phyloP scores from a whole-genome alignment of 2,329 filamentous ascomycete species.

The Clarireedia paspali region DNA sequence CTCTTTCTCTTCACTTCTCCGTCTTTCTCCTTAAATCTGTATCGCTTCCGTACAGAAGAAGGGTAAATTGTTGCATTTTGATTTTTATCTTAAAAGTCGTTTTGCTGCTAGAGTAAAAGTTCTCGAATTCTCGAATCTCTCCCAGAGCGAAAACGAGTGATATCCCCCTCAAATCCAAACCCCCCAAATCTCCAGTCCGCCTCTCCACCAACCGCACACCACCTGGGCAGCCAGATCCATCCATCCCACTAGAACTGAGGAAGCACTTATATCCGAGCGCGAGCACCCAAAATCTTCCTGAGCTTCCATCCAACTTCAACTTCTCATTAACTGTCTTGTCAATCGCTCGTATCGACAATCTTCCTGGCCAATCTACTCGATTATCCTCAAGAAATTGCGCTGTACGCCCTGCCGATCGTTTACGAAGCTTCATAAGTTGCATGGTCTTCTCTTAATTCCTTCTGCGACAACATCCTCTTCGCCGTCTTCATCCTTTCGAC shows the following conservation, averaged over 20 bases:
- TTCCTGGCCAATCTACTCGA: slow-evolving; percentile 6
- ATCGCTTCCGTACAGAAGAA: too few species aligned
- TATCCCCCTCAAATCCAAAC: too few species aligned
- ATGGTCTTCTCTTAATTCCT: slow-evolving; percentile 13
- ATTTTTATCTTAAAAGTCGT: too few species aligned
- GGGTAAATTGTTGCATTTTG: too few species aligned
- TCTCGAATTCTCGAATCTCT: too few species aligned
- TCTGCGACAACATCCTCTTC: slow-evolving; percentile 3
- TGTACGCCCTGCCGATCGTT: neutral
- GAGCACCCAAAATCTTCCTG: neutral
- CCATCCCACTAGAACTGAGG: neutral
- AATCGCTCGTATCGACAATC: slow-evolving; percentile 21
- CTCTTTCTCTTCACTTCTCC: too few species aligned
- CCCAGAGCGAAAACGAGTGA: too few species aligned
- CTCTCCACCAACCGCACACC: neutral
- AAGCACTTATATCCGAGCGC: neutral
- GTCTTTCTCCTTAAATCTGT: too few species aligned
- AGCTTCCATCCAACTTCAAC: neutral
- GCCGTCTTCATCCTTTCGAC: neutral
- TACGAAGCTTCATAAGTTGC: slow-evolving; percentile 18
- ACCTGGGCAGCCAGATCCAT: neutral
- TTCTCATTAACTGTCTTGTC: slow-evolving; percentile 3
- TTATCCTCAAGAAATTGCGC: neutral
- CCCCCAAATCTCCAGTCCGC: too few species aligned
- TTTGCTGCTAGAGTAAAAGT: too few species aligned